phyloP scores from a whole-genome alignment of 2,329 filamentous ascomycete genomes.

The Nemania sp. region DNA sequence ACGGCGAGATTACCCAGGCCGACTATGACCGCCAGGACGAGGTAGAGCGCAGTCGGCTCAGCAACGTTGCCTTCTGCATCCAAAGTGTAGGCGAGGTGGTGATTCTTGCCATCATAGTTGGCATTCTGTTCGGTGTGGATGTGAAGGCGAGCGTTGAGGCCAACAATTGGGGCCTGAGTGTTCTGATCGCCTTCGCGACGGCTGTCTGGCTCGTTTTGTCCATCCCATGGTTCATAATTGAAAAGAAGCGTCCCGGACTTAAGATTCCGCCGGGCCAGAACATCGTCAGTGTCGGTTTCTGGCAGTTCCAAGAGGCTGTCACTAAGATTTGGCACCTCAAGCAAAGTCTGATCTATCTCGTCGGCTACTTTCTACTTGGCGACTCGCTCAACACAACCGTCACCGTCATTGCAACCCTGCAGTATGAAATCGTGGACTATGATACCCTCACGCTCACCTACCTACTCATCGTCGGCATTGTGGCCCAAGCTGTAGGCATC shows the following conservation, averaged over 20 bases:
- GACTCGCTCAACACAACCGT: conserved; percentile 72
- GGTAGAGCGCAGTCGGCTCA: conserved; percentile 64
- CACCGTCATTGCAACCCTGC: conserved; percentile 67
- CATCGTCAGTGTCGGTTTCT: conserved; percentile 62
- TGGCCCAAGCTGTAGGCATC: conserved; percentile 64
- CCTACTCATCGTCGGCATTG: conserved; percentile 67
- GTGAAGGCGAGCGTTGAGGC: conserved; percentile 61
- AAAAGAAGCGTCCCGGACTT: conserved; percentile 65
- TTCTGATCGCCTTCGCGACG: conserved; percentile 66
- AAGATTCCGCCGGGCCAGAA: conserved; percentile 44
- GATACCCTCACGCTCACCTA: conserved; percentile 68
- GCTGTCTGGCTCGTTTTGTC: conserved; percentile 66
- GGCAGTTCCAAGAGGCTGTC: conserved; percentile 62
- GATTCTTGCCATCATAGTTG: conserved; percentile 66
- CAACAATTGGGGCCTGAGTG: conserved; percentile 69
- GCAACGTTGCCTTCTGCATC: conserved; percentile 66
- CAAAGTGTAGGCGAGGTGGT: conserved; percentile 65
- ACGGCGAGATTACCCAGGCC: conserved; percentile 55
- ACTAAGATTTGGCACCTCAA: conserved; percentile 65
- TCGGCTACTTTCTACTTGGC: conserved; percentile 70
- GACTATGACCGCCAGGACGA: conserved; percentile 65
- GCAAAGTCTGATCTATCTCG: conserved; percentile 67
- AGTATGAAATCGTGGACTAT: conserved; percentile 67
- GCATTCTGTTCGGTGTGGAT: conserved; percentile 62
- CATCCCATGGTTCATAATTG: conserved; percentile 67